phyloP scores from a whole-genome alignment of 2,329 filamentous ascomycete genomes.

The Trichoderma guizhouense region DNA sequence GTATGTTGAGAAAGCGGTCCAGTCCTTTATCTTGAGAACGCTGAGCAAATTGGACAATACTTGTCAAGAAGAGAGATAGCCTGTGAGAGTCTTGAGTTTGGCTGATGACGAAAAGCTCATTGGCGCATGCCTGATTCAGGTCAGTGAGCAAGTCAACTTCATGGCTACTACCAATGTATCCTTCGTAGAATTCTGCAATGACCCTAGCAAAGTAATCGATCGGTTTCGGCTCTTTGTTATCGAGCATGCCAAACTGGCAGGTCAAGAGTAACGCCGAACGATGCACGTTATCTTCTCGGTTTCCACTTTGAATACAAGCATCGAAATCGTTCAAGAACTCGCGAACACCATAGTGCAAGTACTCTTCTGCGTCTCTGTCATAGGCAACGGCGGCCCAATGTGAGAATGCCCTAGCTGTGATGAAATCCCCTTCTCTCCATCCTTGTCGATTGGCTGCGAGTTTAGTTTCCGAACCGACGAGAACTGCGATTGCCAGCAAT shows the following conservation, averaged over 20 bases:
- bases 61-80: not conserved
- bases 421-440: conserved; percentile 9
- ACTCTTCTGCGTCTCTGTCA: conserved; percentile 5
- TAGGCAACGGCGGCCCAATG: conserved; percentile 9
- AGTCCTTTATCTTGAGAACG: not conserved
- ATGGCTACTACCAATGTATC: not conserved
- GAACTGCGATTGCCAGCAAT: conserved; percentile 1
- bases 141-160: not conserved
- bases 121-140: not conserved
- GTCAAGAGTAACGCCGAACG: conserved; percentile 2
- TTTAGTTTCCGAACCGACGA: conserved; percentile 1
- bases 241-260: not conserved
- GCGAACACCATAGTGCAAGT: conserved; percentile 2
- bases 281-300: conserved; percentile 1
- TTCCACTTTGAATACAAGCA: not conserved
- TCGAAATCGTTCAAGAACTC: conserved; percentile 1
- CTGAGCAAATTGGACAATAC: conserved; percentile 6
- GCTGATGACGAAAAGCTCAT: not conserved
- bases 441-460: not conserved
- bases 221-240: not conserved
- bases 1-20: conserved; percentile 6
- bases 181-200: conserved; percentile 6
- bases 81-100: not conserved
- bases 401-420: conserved; percentile 3
- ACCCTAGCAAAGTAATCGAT: conserved; percentile 1